Evolutionary conservation across 163 green algal genomes (phyloP), one percentile per base, ranked within the genome.

Genomic region (Prototheca cutis): DNA sequence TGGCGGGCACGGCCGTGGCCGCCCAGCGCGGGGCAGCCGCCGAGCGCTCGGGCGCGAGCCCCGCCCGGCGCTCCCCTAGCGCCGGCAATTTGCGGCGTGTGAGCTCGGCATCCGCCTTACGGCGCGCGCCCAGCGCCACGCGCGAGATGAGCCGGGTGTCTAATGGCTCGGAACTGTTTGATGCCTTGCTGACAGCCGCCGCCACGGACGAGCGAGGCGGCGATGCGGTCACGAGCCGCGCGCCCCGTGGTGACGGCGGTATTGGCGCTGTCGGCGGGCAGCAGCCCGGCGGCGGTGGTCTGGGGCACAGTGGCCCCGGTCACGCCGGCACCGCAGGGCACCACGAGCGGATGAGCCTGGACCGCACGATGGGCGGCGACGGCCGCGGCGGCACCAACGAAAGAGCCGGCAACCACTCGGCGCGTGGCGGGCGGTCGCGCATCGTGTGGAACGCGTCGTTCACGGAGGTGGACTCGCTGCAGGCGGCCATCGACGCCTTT

Each of bases 151-250:
- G 8, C 8, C 42, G 42, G 18, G 42, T 4, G 8, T 7, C 18
- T 19, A 19, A 4, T 19, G 60, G 65, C 30, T 55, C 42, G 29
- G 71, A 84, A 59, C 62, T 83, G 27, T 90, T 90, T 59, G 83
- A 88, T 48, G 79, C 83, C 15, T 70, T 90, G 18, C 73, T 90
- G 2, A 76, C 79, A 60, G 83, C 83, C 5, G 75, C 79, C 1
- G 82, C 78, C 21, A 77, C 74, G 8, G 76, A 61, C 4, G 66
- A 56, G 5, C 58, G 18, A 6, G 68, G 62, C 32, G 58, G 40
- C 17, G 58, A 65, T n/a, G 32, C 62, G 13, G 39, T 27, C 1
- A 49, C 49, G 1, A 62, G 66, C 6, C 45, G 59, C 30, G 31
- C 18, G 31, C 19, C 4, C 21, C 53, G 33, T 4, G 33, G 21